Base-by-base conservation (phyloP, 805 yeast genomes). In the Ogataea neopini region DNA sequence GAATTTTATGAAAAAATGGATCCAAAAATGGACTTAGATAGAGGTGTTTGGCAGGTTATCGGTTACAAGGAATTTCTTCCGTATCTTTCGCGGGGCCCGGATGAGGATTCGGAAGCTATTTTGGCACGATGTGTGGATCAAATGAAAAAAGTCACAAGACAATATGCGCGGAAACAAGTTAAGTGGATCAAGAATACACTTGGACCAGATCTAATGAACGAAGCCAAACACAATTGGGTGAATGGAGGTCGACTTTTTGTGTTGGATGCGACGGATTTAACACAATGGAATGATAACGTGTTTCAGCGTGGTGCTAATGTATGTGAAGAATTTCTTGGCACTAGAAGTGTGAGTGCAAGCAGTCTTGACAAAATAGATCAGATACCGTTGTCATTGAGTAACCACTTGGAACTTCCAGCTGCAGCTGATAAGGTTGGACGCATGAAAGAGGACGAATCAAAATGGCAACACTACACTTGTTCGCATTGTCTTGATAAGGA, bases 1-100 rank as follows among this genome's bases (percentile, higher is more conserved):
- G 59, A 66, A 0, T 70, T 68, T 22, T 84, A 76, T 40, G 54
- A 68, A 4, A 40, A 45, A 0, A 64, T 63, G 9, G 54, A 59
- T 1, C 61, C 64, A 5, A 62, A 58, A 18, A 81, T 85, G 8
- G 82, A 75, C 48, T 68, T 80, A 47, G 85, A 86, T 45, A 71
- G 76, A 48, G 98, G 98, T 2, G 77, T 92, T 0, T 90, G 90
- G 90, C 98, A 94, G 68, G 96, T 88, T 1, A 88, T 92, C 59
- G 98, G 98, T 1, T 94, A 88, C 67, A 88, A 88, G 62, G 96
- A 89, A 60, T 89, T 89, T 60, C 60, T 88, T 30, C 92, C 95
- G 1, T 88, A 49, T 33, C 51, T 66, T 20, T 33, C 34, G 6
- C 15, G 37, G 11, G 8, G 47, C 81, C 19, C 62, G 63, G 46